A percentile compares a stretch with the other conserved stretches of the same genome.
Evolutionary conservation across 306 rosid species (phyloP).

Genomic region (Alnus rubra): DNA sequence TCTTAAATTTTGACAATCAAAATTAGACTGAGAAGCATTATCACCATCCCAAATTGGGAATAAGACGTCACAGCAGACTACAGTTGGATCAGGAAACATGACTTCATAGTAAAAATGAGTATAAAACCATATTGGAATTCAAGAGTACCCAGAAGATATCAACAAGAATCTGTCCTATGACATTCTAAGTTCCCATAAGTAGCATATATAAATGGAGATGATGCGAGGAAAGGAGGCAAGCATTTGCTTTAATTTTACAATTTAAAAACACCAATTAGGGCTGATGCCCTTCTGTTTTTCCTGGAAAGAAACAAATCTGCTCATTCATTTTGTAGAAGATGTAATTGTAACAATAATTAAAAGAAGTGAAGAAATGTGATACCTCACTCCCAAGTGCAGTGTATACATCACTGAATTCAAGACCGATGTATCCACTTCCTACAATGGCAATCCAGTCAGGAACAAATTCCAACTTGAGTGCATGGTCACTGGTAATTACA

Average conservation of each 20-base stretch:
- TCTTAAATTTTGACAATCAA: neutral
- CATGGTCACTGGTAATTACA: constrained; percentile 98
- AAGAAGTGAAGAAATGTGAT: constrained; percentile 22
- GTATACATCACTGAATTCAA: constrained; percentile 97
- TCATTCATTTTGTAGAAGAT: neutral
- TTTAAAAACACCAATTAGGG: neutral
- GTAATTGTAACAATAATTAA: constrained; percentile 5
- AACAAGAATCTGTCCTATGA: neutral
- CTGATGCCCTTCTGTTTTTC: no score
- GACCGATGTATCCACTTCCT: constrained; percentile 99
- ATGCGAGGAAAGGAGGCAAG: neutral
- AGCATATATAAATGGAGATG: neutral
- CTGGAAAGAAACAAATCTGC: neutral
- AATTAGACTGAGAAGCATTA: neutral
- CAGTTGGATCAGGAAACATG: neutral
- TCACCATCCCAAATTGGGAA: neutral
- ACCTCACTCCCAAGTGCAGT: constrained; percentile 99
- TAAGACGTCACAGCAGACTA: neutral
- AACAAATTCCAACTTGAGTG: constrained; percentile 92
- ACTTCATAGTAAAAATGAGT: neutral
- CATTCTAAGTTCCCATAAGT: neutral
- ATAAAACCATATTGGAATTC: neutral
- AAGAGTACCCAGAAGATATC: neutral
- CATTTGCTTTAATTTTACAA: neutral
- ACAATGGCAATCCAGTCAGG: constrained; percentile 98